Base-by-base conservation (phyloP, 2,329 filamentous ascomycete genomes). In the Ophiostoma ulmi region DNA sequence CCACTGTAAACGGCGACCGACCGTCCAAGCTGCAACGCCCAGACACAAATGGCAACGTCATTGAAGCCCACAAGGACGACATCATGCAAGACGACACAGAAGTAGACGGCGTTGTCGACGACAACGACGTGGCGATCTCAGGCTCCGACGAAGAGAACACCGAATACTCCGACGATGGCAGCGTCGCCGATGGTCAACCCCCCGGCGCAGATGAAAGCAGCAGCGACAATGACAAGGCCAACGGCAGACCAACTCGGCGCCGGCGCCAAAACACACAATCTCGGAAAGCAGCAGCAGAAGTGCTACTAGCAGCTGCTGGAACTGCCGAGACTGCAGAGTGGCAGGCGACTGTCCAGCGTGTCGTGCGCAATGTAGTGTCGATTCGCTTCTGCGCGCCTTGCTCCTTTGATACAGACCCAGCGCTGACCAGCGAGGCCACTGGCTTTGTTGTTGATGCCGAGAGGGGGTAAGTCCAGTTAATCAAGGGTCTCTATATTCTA, bases 381-480 rank as follows among this genome's bases (percentile, higher is more conserved):
- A 98, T 99, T 77, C 91, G 97, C 75, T 99, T 99, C 83, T 98
- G 94, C 79, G 93, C 97, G 84, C 97, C 95, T 0, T 97, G 92
- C 79, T 94, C 94, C 35, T 99, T 99, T 79, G 95, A 99, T 79
- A 98, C 95, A n/a, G 95, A 99, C 76, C 84, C 92, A 38, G 95
- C 95, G 7, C 86, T 97, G 79, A 93, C 93, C 22, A 97, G 93
- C 77, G 95, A 99, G 82, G 95, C 95, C 3, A 99, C 95, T 0
- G 95, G 95, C 8, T 99, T 99, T 78, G 94, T 99, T 20, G 95
- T 99, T 35, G 95, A 99, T 81, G 92, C 95, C 5, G 90, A 97
- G 81, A 89, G 88, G 79, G 95, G 95, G 79, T 91, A 83, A 82
- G 35, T 48, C 14, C 20, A 48, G 14, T 17, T 17, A 17, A n/a